Base-by-base conservation (phyloP, 352 stramenopile species). In the Phytophthora agathidicida region DNA sequence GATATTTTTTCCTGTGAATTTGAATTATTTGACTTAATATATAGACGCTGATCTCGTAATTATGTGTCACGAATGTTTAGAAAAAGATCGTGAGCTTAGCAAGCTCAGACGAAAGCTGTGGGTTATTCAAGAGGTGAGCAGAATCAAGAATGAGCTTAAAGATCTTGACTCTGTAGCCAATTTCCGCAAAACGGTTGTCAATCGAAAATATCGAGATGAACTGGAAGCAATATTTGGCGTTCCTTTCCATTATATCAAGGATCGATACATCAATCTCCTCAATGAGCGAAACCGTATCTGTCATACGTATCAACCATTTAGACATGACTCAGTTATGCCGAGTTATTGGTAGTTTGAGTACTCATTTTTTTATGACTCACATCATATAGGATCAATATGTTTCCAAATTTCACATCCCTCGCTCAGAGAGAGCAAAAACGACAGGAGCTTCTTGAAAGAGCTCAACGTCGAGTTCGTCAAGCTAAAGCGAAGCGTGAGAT, bases 381-480 rank as follows among this genome's bases (percentile, higher is more conserved):
- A 30, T 41, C 28, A 51, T 44, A 45, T 35, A 14, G 13, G 24
- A 30, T 44, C 11, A 37, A 30, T 19, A 70, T 70, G 60, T 70
- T 57, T 22, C 52, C 60, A 9, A 49, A 26, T 19, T 70, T 65
- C 11, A 70, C 60, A 27, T 37, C 42, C 13, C 35, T 53, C 17
- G 35, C 39, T 9, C 37, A n/a, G n/a, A n/a, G n/a, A n/a, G n/a
- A n/a, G n/a, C n/a, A n/a, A n/a, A n/a, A n/a, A n/a, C n/a, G n/a
- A n/a, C n/a, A n/a, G n/a, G n/a, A n/a, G n/a, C n/a, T 68, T 16
- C 33, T 68, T 36, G 42, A 54, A 19, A 17, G 43, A 51, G 14
- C 20, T 13, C 30, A 73, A 19, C 51, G 41, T 14, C 33, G 53
- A 19, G 22, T 54, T 37, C 41, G 36, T 27, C 45, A 60, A 51